These are phyloP conservation scores for Calocera viscosa DNA, from an alignment of 768 basidiomycete genomes.

Conservation along the genomic window DNA sequence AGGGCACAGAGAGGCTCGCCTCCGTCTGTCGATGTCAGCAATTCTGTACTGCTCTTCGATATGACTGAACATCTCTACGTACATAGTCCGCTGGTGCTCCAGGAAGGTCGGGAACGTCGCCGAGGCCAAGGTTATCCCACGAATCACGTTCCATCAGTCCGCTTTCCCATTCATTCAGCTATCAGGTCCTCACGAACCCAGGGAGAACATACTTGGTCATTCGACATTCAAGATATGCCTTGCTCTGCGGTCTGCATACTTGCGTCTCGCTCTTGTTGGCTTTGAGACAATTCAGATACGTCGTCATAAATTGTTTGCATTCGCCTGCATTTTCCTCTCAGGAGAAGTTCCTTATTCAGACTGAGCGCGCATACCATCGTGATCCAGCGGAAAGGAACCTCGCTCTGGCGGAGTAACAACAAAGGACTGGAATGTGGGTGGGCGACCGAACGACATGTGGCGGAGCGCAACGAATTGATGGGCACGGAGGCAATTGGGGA, in stretches of 20 bases:
- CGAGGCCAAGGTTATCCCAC: conserved; percentile 73
- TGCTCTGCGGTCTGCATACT: conserved; percentile 60
- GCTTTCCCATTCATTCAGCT: conserved; percentile 30
- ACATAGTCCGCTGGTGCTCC: conserved; percentile 10
- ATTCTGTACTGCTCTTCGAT: too few species aligned
- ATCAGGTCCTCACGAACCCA: background rate
- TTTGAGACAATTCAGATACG: conserved; percentile 68
- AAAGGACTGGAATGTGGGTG: conserved; percentile 71
- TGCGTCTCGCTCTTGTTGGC: conserved; percentile 59
- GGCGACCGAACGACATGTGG: conserved; percentile 78
- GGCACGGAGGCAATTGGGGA: background rate
- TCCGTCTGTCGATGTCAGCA: too few species aligned
- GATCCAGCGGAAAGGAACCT: conserved; percentile 87
- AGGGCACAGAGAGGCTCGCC: too few species aligned
- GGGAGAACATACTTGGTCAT: conserved; percentile 59
- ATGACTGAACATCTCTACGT: too few species aligned
- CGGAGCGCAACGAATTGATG: background rate
- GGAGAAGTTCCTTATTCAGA: background rate
- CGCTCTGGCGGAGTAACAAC: conserved; percentile 63
- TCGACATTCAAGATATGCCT: conserved; percentile 72
- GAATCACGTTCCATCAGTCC: conserved; percentile 83
- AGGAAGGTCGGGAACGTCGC: conserved; percentile 32
- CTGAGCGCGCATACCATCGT: conserved; percentile 53
- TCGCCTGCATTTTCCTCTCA: conserved; percentile 45
- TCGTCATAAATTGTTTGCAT: conserved; percentile 71